These are phyloP conservation scores for Globisporangium recalcitrans DNA, from an alignment of 352 stramenopile genomes.

Conservation along the genomic window DNA sequence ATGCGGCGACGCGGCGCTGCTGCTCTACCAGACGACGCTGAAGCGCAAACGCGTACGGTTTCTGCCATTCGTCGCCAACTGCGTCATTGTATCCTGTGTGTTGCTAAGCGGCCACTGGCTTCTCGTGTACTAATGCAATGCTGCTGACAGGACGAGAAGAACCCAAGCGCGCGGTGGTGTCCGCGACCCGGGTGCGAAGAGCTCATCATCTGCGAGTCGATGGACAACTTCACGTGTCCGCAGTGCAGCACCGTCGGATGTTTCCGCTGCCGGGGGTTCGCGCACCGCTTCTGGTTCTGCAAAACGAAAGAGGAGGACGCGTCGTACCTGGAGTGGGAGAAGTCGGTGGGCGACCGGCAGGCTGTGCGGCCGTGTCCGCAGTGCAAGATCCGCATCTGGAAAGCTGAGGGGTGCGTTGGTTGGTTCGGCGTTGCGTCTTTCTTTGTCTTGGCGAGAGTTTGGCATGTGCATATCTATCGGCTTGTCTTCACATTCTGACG, in stretches of 20 bases:
- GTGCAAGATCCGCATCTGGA: not conserved
- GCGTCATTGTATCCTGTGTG: not conserved
- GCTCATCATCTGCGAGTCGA: slow-evolving; percentile 53
- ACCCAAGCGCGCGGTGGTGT: slow-evolving; percentile 70
- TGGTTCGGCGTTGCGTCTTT: not conserved
- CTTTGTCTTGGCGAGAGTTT: not conserved
- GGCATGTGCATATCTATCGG: too few species aligned
- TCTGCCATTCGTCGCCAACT: not conserved
- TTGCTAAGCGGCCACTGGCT: not conserved
- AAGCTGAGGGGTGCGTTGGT: not conserved
- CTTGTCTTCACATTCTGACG: not conserved
- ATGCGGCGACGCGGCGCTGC: slow-evolving; percentile 13
- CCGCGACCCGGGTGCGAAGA: slow-evolving; percentile 48
- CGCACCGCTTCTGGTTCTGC: slow-evolving; percentile 62
- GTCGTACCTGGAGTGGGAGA: slow-evolving; percentile 1
- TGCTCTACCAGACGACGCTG: not conserved
- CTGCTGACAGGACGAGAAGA: slow-evolving; percentile 51
- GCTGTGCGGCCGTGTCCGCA: not conserved
- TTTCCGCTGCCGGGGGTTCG: slow-evolving; percentile 48
- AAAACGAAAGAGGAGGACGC: slow-evolving; percentile 2
- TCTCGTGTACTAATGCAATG: not conserved
- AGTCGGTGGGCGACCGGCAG: not conserved
- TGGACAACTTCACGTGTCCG: slow-evolving; percentile 52
- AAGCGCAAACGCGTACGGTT: not conserved
- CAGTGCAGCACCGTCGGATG: slow-evolving; percentile 50